phyloP scores from a whole-genome alignment of 163 green algal genomes.

The Scenedesmus sp. region DNA sequence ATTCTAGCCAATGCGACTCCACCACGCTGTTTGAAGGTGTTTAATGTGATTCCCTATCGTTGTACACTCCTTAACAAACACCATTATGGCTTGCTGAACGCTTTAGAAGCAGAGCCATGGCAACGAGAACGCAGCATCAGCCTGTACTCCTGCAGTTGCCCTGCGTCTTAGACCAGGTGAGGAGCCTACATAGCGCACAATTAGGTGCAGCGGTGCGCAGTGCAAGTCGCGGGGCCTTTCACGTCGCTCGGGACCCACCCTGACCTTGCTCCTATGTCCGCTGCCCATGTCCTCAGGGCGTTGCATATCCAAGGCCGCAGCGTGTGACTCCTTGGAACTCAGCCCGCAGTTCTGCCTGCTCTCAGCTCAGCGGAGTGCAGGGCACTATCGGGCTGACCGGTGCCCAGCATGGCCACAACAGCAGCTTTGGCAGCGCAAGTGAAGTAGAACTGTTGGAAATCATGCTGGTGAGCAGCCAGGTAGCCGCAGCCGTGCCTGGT shows the following conservation, averaged over 20 bases:
- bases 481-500: background rate
- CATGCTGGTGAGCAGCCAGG: slow-evolving; percentile 7
- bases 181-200: background rate
- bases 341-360: background rate
- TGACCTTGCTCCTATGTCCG: background rate
- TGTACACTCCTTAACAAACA: background rate
- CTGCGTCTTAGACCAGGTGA: slow-evolving; percentile 24
- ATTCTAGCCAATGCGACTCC: background rate
- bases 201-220: background rate
- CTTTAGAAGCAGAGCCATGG: slow-evolving; percentile 3
- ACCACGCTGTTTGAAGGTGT: background rate
- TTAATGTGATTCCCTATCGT: background rate
- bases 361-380: slow-evolving; percentile 8
- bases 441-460: slow-evolving; percentile 47
- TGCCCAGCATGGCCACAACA: background rate
- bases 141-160: slow-evolving; percentile 20
- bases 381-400: background rate
- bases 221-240: background rate
- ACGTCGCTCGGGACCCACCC: background rate
- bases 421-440: slow-evolving; percentile 32
- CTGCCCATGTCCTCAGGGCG: background rate
- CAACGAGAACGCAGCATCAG: slow-evolving; percentile 16
- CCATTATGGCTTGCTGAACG: background rate
- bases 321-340: background rate
- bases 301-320: slow-evolving; percentile 35